Conservation (phyloP, 106 monocot genomes). For the Platanthera guangdongensis region DNA sequence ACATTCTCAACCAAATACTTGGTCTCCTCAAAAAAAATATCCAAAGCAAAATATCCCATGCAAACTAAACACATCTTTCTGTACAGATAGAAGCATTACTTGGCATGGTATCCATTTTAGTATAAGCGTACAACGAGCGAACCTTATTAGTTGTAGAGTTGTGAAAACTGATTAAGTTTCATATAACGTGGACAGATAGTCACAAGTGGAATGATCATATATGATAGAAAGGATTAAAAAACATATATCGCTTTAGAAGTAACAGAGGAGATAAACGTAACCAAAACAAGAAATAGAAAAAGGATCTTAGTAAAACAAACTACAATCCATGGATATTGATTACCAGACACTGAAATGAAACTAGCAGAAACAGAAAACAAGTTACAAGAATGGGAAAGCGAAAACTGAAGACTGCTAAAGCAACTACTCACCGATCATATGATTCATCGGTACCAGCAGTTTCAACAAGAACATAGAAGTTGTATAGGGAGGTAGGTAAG, state of each 20-base stretch:
- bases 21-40: neutral
- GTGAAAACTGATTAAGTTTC: neutral
- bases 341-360: neutral
- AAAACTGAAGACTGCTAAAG: neutral
- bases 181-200: neutral
- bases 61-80: neutral
- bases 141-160: neutral
- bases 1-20: neutral
- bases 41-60: neutral
- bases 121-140: neutral
- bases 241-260: too few species aligned
- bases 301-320: neutral
- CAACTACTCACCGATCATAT: constrained; percentile 64
- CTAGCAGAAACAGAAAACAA: neutral
- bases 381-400: neutral
- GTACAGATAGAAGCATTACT: neutral
- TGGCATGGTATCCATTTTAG: neutral
- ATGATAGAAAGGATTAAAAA: neutral
- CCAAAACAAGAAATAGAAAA: too few species aligned
- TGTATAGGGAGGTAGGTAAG: constrained; percentile 48
- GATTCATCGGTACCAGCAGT: constrained; percentile 85
- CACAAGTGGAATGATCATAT: neutral
- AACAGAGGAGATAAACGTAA: too few species aligned
- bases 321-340: constrained; percentile 4
- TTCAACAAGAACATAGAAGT: constrained; percentile 95